These are phyloP conservation scores for Excoecaria cochinchinensis DNA, from an alignment of 345 rosid species.

Conservation along the genomic window DNA sequence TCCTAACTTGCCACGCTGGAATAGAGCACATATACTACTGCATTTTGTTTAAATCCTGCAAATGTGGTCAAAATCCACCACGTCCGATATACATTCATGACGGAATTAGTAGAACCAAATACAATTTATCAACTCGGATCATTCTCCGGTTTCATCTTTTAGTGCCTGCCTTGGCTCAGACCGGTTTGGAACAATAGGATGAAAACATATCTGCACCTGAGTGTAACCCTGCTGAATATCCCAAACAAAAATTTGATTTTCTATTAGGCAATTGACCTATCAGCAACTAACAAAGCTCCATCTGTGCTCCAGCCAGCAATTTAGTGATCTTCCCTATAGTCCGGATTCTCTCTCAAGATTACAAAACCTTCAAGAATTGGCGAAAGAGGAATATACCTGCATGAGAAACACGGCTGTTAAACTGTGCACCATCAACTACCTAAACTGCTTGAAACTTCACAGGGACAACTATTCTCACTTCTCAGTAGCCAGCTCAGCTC, in stretches of 20 bases:
- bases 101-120: background rate
- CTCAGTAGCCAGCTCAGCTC: conserved; percentile 93
- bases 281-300: background rate
- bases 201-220: background rate
- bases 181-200: background rate
- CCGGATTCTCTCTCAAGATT: conserved; percentile 80
- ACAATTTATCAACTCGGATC: background rate
- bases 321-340: conserved; percentile 62
- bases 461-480: conserved; percentile 47
- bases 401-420: background rate
- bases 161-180: background rate
- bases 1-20: background rate
- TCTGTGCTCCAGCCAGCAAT: background rate
- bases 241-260: background rate
- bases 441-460: background rate
- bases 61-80: background rate
- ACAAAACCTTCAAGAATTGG: conserved; percentile 93
- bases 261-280: background rate
- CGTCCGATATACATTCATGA: background rate
- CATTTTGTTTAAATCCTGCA: background rate
- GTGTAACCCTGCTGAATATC: background rate
- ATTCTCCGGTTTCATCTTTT: background rate
- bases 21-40: background rate
- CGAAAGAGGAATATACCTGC: conserved; percentile 82
- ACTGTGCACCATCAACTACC: background rate